Conservation (phyloP, 768 basidiomycete species). For the Amanita jacksonii region DNA sequence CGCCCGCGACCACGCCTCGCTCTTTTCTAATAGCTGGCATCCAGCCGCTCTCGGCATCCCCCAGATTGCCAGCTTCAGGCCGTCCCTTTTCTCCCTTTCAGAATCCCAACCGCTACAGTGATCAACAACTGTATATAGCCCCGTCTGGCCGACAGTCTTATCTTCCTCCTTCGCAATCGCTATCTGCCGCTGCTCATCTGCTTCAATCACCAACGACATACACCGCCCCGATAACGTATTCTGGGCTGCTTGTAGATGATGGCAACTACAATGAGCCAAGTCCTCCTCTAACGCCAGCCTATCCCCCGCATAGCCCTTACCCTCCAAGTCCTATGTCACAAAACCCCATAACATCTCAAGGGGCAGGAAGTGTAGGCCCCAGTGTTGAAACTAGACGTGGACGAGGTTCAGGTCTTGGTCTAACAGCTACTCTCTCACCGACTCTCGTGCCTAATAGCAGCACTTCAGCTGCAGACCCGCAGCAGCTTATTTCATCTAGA, state of each 20-base stretch:
- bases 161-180: slow-evolving; percentile 22
- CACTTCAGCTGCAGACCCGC: slow-evolving; percentile 32
- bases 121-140: slow-evolving; percentile 15
- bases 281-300: slow-evolving; percentile 56
- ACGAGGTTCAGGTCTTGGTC: slow-evolving; percentile 25
- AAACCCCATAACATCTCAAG: slow-evolving; percentile 42
- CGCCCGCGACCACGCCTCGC: slow-evolving; percentile 17
- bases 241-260: slow-evolving; percentile 13
- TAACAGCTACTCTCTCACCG: slow-evolving; percentile 18
- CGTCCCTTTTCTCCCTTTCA: not conserved
- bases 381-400: slow-evolving; percentile 64
- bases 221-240: slow-evolving; percentile 20
- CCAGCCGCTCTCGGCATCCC: slow-evolving; percentile 49
- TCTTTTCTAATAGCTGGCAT: slow-evolving; percentile 41
- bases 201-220: slow-evolving; percentile 48
- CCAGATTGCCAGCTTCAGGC: not conserved
- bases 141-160: slow-evolving; percentile 23
- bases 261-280: slow-evolving; percentile 1
- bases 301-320: slow-evolving; percentile 35
- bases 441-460: slow-evolving; percentile 49
- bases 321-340: slow-evolving; percentile 48
- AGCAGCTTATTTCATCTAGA: slow-evolving; percentile 14
- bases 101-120: slow-evolving; percentile 10
- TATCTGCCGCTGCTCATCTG: slow-evolving; percentile 22
- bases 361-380: slow-evolving; percentile 39